phyloP scores from a whole-genome alignment of 1,284 basidiomycete genomes.

The Trichosporon asahii region DNA sequence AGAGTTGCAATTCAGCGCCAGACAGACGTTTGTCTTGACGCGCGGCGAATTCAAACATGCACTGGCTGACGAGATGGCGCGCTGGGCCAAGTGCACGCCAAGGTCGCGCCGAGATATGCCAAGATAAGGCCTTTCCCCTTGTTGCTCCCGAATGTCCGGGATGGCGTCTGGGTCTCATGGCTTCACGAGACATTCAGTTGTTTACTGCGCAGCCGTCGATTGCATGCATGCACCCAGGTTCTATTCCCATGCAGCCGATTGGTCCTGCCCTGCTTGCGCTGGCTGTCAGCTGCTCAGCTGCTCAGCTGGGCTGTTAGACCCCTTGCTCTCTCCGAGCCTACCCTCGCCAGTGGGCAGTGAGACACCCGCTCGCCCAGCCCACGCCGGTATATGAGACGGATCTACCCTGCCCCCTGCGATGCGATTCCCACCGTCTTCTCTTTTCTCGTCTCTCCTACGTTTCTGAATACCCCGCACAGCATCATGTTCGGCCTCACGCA shows the following conservation, averaged over 20 bases:
- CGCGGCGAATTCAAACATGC: neutral
- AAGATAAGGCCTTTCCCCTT: neutral
- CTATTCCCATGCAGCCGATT: neutral
- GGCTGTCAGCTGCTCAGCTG: too few species aligned
- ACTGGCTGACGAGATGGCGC: neutral
- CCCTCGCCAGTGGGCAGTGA: neutral
- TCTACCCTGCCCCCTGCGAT: neutral
- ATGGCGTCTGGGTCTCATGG: neutral
- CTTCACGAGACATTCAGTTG: neutral
- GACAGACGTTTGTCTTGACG: too few species aligned
- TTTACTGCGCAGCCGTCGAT: neutral
- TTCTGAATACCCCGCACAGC: neutral
- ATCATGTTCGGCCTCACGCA: neutral
- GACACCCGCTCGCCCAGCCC: neutral
- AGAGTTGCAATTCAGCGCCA: neutral
- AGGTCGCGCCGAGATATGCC: slow-evolving; percentile 7
- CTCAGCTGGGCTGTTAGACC: too few species aligned
- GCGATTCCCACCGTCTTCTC: neutral
- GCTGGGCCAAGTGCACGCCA: slow-evolving; percentile 3
- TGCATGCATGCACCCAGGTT: too few species aligned
- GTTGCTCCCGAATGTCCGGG: neutral
- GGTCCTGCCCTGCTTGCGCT: neutral
- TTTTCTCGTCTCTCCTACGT: neutral
- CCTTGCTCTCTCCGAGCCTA: neutral
- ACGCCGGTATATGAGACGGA: neutral